Conservation (phyloP, 768 basidiomycete species). For the Amanita pseudoporphyria region DNA sequence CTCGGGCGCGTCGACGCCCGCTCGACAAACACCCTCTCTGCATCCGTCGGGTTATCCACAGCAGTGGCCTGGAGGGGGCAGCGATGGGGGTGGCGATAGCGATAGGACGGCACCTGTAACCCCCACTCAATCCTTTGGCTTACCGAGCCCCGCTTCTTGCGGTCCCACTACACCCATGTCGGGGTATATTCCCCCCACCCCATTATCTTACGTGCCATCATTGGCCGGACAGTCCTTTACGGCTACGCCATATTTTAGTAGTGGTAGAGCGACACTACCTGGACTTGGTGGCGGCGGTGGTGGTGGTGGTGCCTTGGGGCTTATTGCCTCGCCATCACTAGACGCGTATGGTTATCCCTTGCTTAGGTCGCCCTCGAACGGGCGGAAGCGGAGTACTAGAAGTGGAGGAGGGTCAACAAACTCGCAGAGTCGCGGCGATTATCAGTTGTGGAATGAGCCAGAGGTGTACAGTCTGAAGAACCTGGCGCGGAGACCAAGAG, state of each 20-base stretch:
- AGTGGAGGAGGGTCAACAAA: conserved; percentile 8
- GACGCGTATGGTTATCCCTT: not conserved
- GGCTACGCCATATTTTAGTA: conserved; percentile 15
- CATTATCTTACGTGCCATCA: not conserved
- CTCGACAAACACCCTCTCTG: not conserved
- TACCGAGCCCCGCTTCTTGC: conserved; percentile 10
- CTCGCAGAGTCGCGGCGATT: conserved; percentile 10
- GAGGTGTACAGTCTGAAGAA: conserved; percentile 25
- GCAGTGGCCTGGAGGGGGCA: not conserved
- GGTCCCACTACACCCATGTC: conserved; percentile 13
- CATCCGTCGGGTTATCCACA: not conserved
- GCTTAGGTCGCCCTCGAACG: not conserved
- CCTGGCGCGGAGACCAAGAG: conserved; percentile 28
- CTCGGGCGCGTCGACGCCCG: not conserved
- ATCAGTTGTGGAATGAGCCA: conserved; percentile 4
- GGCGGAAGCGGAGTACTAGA: conserved; percentile 13
- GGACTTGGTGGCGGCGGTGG: conserved; percentile 3
- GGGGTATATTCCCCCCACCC: not conserved
- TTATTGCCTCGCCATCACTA: conserved; percentile 6
- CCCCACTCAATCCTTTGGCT: not conserved
- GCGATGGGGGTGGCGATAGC: not conserved
- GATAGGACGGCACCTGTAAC: conserved; percentile 8
- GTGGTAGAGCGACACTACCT: not conserved
- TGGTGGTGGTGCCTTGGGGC: conserved; percentile 8
- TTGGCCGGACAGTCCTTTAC: conserved; percentile 15